These are phyloP conservation scores for Pachysandra terminalis DNA, from an alignment of 164 flowering plant genomes.

Conservation along the genomic window DNA sequence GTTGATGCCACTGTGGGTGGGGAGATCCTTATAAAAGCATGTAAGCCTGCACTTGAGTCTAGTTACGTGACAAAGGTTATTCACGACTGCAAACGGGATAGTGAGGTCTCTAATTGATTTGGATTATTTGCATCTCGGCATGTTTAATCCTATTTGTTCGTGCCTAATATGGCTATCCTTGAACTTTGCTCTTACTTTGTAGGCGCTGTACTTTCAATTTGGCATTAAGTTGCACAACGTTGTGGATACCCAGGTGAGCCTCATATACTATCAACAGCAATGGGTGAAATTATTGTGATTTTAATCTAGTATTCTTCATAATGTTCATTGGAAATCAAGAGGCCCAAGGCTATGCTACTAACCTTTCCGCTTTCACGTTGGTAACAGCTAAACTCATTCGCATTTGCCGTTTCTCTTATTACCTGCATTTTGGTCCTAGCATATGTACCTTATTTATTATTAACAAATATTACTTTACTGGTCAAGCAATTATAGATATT, in stretches of 20 bases:
- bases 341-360: too few species aligned
- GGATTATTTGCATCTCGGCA: conserved; percentile 8
- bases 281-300: neutral
- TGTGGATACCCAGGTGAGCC: conserved; percentile 82
- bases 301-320: neutral
- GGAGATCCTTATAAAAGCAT: conserved; percentile 67
- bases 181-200: conserved; percentile 16
- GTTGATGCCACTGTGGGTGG: conserved; percentile 92
- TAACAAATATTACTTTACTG: too few species aligned
- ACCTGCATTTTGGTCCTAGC: too few species aligned
- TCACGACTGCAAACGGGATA: conserved; percentile 98
- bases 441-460: too few species aligned
- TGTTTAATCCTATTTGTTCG: neutral
- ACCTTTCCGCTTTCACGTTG: too few species aligned
- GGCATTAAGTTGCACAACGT: conserved; percentile 88
- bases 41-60: conserved; percentile 99
- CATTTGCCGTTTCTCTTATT: too few species aligned
- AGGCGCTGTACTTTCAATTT: conserved; percentile 87
- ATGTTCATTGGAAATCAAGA: neutral
- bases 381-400: too few species aligned
- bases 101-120: conserved; percentile 68
- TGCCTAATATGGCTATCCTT: conserved; percentile 6
- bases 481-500: too few species aligned
- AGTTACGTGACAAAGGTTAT: conserved; percentile 87
- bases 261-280: neutral